Evolutionary conservation across 169 alveolate species (phyloP).

Genomic region (Cryptosporidium muris): DNA sequence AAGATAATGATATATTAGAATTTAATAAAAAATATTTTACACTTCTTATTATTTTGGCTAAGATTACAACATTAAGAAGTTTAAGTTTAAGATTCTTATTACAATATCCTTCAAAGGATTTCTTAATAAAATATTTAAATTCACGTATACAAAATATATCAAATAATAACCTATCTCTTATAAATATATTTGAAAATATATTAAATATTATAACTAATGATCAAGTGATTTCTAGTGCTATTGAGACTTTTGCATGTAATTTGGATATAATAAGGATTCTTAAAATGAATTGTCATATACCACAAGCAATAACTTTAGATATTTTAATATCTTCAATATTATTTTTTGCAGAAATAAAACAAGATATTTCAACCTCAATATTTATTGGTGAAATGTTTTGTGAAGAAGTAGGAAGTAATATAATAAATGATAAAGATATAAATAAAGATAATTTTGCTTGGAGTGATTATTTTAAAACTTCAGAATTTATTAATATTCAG

Average conservation of each 20-base stretch:
- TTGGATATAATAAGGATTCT: background rate
- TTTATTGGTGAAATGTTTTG: conserved; percentile 10
- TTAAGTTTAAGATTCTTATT: conserved; percentile 10
- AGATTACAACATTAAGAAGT: conserved; percentile 13
- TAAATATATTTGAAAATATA: conserved; percentile 3
- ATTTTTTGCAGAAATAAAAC: conserved; percentile 52
- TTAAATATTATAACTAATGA: background rate
- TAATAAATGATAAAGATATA: background rate
- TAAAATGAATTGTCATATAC: background rate
- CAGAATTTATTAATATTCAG: background rate
- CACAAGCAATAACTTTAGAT: background rate
- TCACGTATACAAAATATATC: conserved; percentile 17
- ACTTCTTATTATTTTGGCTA: conserved; percentile 3
- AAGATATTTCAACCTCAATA: conserved; percentile 37
- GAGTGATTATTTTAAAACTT: background rate
- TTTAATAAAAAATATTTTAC: background rate
- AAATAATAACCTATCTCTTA: background rate
- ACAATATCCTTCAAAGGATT: conserved; percentile 16
- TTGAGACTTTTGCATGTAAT: conserved; percentile 28
- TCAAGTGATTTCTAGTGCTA: background rate
- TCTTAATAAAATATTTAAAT: conserved; percentile 16
- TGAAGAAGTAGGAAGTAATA: background rate
- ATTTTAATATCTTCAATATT: conserved; percentile 42
- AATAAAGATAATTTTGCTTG: conserved; percentile 1
- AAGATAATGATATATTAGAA: background rate